Conservation (phyloP, 2,329 filamentous ascomycete species). For the Fragosphaeria purpurea region DNA sequence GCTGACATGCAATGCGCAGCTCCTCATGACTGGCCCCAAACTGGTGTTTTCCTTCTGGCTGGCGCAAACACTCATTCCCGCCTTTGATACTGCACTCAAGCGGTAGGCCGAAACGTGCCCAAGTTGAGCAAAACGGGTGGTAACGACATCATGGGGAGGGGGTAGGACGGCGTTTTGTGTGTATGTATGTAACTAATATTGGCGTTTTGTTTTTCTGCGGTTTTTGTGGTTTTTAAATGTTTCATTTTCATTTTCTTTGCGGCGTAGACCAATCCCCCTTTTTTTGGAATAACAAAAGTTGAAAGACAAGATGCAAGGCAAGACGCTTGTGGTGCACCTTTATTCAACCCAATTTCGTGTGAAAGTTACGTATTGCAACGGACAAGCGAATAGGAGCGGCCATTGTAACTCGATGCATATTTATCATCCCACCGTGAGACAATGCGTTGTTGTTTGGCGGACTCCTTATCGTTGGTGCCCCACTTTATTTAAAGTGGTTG, state of each 20-base stretch:
- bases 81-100: conserved; percentile 50
- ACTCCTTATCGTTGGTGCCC: not conserved
- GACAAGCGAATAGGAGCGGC: no score
- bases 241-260: not conserved
- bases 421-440: no score
- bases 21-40: conserved; percentile 98
- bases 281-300: not conserved
- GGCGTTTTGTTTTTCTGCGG: no score
- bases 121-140: not conserved
- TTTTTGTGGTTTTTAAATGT: not conserved
- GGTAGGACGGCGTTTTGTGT: conserved; percentile 7
- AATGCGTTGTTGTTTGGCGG: no score
- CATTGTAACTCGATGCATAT: no score
- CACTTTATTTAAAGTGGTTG: conserved; percentile 6
- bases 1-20: conserved; percentile 29
- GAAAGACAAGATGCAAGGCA: no score
- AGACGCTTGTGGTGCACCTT: no score
- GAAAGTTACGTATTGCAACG: no score
- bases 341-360: no score
- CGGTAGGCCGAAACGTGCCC: conserved; percentile 2
- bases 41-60: conserved; percentile 99
- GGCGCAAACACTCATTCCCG: conserved; percentile 92
- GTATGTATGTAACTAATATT: conserved; percentile 1
- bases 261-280: not conserved
- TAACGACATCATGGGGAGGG: not conserved